A percentile compares a stretch with the other conserved stretches of the same genome.
Conservation (phyloP, 2,329 filamentous ascomycete species). For the Diaporthe citrichinensis region DNA sequence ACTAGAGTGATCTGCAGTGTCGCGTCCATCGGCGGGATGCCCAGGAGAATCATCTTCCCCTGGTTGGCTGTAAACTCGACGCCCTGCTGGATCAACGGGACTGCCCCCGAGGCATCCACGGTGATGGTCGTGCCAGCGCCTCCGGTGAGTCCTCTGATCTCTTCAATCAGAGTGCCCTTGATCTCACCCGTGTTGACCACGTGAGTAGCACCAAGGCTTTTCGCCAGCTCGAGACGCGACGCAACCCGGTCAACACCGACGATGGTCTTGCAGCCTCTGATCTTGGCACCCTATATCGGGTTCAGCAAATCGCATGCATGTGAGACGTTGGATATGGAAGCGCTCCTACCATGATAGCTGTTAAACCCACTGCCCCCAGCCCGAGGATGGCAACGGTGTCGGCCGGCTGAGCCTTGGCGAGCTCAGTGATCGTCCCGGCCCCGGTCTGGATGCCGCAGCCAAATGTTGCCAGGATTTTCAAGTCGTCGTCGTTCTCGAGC, state of each 20-base stretch:
- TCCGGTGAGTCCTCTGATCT: neutral
- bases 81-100: neutral
- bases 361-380: neutral
- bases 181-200: neutral
- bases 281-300: neutral
- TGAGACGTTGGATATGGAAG: no score
- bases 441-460: slow-evolving; percentile 20
- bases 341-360: neutral
- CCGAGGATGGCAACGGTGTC: neutral
- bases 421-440: slow-evolving; percentile 1
- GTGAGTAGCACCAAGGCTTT: neutral
- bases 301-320: neutral
- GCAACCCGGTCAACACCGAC: neutral
- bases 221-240: slow-evolving; percentile 10
- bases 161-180: neutral
- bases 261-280: slow-evolving; percentile 2
- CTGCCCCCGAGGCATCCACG: neutral
- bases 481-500: neutral
- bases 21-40: neutral
- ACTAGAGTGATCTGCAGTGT: neutral
- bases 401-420: slow-evolving; percentile 9
- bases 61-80: slow-evolving; percentile 11
- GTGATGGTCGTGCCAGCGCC: neutral
- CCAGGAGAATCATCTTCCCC: neutral
- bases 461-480: neutral